Evolutionary conservation across 2,329 filamentous ascomycete genomes (phyloP).

Genomic region (Nannizzia gypsea): DNA sequence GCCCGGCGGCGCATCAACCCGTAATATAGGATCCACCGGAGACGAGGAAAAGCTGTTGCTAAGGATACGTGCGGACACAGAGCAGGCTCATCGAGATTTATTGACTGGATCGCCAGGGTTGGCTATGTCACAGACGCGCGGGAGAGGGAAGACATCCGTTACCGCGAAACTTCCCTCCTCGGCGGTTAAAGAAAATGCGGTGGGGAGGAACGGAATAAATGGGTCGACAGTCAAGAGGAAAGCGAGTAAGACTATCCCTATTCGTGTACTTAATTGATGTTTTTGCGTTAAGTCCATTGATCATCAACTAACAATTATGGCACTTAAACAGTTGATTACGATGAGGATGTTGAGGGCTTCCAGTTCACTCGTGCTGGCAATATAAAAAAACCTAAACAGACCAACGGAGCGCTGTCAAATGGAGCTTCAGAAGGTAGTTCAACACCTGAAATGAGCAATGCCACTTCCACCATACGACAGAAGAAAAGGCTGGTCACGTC

Average conservation of each 20-base stretch:
- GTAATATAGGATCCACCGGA: neutral
- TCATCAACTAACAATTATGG: slow-evolving; percentile 8
- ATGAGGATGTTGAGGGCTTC: slow-evolving; percentile 69
- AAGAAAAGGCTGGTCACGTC: neutral
- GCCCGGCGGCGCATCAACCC: slow-evolving; percentile 5
- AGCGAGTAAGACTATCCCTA: slow-evolving; percentile 28
- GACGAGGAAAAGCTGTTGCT: neutral
- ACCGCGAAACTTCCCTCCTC: slow-evolving; percentile 6
- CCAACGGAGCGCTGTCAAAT: slow-evolving; percentile 18
- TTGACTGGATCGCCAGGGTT: neutral
- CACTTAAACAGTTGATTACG: slow-evolving; percentile 39
- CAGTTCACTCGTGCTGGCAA: slow-evolving; percentile 52
- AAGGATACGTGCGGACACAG: neutral
- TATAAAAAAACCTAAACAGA: slow-evolving; percentile 14
- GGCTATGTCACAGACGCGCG: slow-evolving; percentile 13
- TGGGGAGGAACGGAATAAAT: slow-evolving; percentile 11
- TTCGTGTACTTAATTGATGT: neutral
- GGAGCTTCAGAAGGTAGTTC: neutral
- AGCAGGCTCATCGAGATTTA: neutral
- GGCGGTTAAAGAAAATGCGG: slow-evolving; percentile 1
- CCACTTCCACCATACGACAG: neutral
- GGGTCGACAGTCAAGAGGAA: slow-evolving; percentile 30
- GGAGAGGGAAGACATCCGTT: slow-evolving; percentile 6
- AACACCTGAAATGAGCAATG: neutral
- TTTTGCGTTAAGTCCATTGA: neutral